A percentile compares a stretch with the other conserved stretches of the same genome.
These are phyloP conservation scores for Penicillium daleae DNA, from an alignment of 495 filamentous ascomycete genomes.

Conservation along the genomic window DNA sequence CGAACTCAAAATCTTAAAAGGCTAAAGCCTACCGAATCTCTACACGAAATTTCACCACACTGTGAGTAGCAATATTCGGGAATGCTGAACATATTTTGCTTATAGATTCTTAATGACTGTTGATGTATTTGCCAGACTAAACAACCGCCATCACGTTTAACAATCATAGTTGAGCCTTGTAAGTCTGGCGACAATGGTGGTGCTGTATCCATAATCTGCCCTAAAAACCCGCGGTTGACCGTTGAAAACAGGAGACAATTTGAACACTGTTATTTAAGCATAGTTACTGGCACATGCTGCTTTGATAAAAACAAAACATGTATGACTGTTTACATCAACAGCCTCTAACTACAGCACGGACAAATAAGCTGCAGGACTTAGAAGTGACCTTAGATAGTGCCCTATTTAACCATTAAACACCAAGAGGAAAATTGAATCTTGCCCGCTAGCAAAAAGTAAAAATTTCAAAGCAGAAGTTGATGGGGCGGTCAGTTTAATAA, in stretches of 20 bases:
- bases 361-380: not conserved
- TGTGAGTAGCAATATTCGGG: constrained; percentile 1
- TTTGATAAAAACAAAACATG: not conserved
- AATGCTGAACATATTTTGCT: not conserved
- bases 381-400: too few relatives aligned
- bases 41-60: not conserved
- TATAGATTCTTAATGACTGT: not conserved
- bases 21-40: not conserved
- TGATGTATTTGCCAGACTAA: not conserved
- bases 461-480: too few relatives aligned
- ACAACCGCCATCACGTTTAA: not conserved
- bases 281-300: not conserved
- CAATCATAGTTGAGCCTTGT: not conserved
- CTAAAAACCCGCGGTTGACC: not conserved
- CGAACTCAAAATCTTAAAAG: constrained; percentile 4
- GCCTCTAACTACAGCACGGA: not conserved
- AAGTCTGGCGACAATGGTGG: not conserved
- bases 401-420: too few relatives aligned
- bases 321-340: not conserved
- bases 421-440: too few relatives aligned
- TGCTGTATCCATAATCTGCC: not conserved
- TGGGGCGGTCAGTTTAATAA: too few relatives aligned
- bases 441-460: too few relatives aligned
- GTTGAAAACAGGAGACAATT: not conserved
- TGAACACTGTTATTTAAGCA: constrained; percentile 3